Evolutionary conservation across 1,139 yeast genomes (phyloP).

Genomic region (Debaryomyces nepalensis): DNA sequence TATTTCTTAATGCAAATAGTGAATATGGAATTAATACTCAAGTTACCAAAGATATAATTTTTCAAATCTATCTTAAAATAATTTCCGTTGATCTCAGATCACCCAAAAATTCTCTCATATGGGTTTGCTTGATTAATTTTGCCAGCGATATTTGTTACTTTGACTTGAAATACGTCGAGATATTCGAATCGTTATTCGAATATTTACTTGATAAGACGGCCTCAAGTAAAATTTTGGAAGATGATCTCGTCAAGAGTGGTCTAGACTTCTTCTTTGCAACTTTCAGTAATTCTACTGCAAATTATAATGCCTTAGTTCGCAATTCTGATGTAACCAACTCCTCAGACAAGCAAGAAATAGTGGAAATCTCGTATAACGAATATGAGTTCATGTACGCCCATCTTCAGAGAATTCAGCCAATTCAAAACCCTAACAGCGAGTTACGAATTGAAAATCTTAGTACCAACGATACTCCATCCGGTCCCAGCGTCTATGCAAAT

Average conservation of each 20-base stretch:
- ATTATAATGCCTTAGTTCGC: not conserved
- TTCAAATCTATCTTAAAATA: slow-evolving; percentile 15
- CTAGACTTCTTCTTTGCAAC: slow-evolving; percentile 30
- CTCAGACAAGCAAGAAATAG: not conserved
- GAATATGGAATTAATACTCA: slow-evolving; percentile 6
- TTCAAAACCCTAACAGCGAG: not conserved
- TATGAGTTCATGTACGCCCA: slow-evolving; percentile 21
- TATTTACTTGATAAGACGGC: slow-evolving; percentile 19
- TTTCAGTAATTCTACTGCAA: slow-evolving; percentile 22
- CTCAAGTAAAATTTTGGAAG: slow-evolving; percentile 16
- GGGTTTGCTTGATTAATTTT: slow-evolving; percentile 35
- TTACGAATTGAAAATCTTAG: not conserved
- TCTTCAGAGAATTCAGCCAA: not conserved
- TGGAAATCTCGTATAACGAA: slow-evolving; percentile 19
- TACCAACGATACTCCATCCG: not conserved
- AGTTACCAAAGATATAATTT: slow-evolving; percentile 13
- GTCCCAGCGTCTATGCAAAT: not conserved
- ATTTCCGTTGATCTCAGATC: slow-evolving; percentile 17
- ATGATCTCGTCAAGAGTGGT: slow-evolving; percentile 31
- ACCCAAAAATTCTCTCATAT: slow-evolving; percentile 21
- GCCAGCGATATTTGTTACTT: slow-evolving; percentile 38
- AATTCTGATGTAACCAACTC: not conserved
- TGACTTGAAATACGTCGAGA: slow-evolving; percentile 27
- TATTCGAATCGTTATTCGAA: slow-evolving; percentile 28
- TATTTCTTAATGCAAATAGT: slow-evolving; percentile 14